Percentiles rank a stretch among this genome's conserved stretches.
Evolutionary conservation across 129 eudicot species (phyloP).

Genomic region (Saussurea involucrata): DNA sequence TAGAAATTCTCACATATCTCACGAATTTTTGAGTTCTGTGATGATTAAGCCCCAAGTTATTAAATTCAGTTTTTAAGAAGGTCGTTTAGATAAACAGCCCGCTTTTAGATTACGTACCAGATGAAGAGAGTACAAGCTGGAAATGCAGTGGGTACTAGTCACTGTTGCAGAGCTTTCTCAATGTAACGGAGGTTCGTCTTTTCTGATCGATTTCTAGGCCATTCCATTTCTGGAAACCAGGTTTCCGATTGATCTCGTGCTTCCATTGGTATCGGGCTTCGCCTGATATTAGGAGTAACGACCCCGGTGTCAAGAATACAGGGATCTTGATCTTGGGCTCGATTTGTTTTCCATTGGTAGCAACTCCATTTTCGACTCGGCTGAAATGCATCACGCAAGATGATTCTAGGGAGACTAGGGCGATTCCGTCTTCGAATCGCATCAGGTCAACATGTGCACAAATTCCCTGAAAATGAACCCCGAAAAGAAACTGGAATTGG

Average conservation of each 20-base stretch:
- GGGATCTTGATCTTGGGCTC: slow-evolving; percentile 34
- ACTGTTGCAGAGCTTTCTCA: slow-evolving; percentile 58
- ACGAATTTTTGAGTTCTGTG: too few relatives aligned
- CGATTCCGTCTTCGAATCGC: slow-evolving; percentile 95
- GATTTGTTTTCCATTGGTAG: slow-evolving; percentile 4
- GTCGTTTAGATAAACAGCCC: not conserved
- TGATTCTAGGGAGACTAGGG: slow-evolving; percentile 79
- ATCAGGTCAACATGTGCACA: slow-evolving; percentile 92
- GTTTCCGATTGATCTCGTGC: slow-evolving; percentile 84
- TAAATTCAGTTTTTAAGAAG: not conserved
- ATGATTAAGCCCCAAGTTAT: not conserved
- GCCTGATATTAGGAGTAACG: slow-evolving; percentile 68
- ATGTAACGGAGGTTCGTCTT: slow-evolving; percentile 69
- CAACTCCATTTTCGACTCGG: slow-evolving; percentile 29
- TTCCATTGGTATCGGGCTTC: slow-evolving; percentile 86
- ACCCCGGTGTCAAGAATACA: slow-evolving; percentile 72
- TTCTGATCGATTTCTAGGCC: slow-evolving; percentile 71
- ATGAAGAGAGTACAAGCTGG: not conserved
- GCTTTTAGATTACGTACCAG: not conserved
- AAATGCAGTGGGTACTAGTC: slow-evolving; percentile 27
- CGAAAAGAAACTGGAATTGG: not conserved
- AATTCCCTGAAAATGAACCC: slow-evolving; percentile 59
- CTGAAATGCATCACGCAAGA: slow-evolving; percentile 86
- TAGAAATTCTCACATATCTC: too few relatives aligned
- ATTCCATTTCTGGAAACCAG: slow-evolving; percentile 77